Evolutionary conservation across 2,329 filamentous ascomycete species (phyloP).

Genomic region (Ophiostoma tasmaniense): DNA sequence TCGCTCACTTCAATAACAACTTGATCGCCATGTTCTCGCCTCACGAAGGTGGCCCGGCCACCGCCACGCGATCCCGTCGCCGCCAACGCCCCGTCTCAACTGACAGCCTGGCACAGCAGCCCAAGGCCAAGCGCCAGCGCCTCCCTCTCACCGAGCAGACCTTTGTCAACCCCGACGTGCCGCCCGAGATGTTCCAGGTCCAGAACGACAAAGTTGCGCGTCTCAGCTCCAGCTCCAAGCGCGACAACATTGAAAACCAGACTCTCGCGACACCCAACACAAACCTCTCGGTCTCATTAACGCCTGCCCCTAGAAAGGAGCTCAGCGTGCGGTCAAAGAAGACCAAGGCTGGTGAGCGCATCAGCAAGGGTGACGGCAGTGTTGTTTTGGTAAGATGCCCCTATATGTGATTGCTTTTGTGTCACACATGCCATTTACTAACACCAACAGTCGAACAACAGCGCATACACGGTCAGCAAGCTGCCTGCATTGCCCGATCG

Average conservation of each 20-base stretch:
- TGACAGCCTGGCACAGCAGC: constrained; percentile 47
- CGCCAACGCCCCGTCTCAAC: constrained; percentile 51
- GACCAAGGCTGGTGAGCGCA: constrained; percentile 52
- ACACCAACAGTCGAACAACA: constrained; percentile 61
- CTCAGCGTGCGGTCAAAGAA: constrained; percentile 55
- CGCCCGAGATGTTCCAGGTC: constrained; percentile 48
- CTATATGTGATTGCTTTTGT: neutral
- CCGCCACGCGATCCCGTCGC: constrained; percentile 51
- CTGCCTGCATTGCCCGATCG: constrained; percentile 73
- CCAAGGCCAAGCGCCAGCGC: constrained; percentile 56
- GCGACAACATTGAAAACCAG: constrained; percentile 39
- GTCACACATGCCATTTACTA: neutral
- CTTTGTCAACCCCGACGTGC: constrained; percentile 42
- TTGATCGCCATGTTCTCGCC: constrained; percentile 48
- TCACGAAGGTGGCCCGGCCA: constrained; percentile 45
- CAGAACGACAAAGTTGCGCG: constrained; percentile 44
- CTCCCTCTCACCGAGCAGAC: constrained; percentile 50
- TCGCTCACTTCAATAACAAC: neutral
- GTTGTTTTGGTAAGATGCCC: constrained; percentile 47
- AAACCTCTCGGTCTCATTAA: neutral
- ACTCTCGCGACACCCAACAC: constrained; percentile 18
- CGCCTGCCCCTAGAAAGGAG: constrained; percentile 39
- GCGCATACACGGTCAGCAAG: constrained; percentile 77
- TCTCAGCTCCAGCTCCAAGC: constrained; percentile 35
- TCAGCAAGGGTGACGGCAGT: constrained; percentile 58